phyloP scores from a whole-genome alignment of 1,284 basidiomycete species.

The Fistulina hepatica region DNA sequence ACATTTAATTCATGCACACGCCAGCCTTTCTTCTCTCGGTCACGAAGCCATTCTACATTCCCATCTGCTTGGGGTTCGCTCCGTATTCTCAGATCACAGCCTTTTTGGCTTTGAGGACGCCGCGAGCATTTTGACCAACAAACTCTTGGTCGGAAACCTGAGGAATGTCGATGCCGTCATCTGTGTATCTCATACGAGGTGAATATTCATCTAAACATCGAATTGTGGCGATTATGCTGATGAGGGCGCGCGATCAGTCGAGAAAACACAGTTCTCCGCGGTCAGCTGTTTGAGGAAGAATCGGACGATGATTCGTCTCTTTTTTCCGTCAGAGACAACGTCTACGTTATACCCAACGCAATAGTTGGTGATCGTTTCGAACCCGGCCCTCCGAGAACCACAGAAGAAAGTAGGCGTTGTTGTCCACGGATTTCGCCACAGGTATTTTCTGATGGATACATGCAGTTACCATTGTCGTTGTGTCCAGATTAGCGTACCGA shows the following conservation, averaged over 20 bases:
- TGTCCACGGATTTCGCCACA: no score
- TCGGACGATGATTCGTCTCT: slow-evolving; percentile 32
- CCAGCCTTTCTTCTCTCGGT: slow-evolving; percentile 79
- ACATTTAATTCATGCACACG: slow-evolving; percentile 87
- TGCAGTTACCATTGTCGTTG: slow-evolving; percentile 83
- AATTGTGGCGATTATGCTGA: slow-evolving; percentile 1
- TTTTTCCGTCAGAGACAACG: slow-evolving; percentile 46
- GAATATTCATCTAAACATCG: slow-evolving; percentile 17
- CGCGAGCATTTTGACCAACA: slow-evolving; percentile 94
- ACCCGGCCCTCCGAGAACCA: slow-evolving; percentile 42
- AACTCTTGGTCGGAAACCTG: slow-evolving; percentile 78
- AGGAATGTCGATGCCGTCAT: slow-evolving; percentile 90
- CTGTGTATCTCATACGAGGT: slow-evolving; percentile 97
- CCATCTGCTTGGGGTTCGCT: slow-evolving; percentile 72
- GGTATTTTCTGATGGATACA: no score
- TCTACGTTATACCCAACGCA: slow-evolving; percentile 92
- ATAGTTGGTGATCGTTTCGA: slow-evolving; percentile 82
- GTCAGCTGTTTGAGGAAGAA: slow-evolving; percentile 50
- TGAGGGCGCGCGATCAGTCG: slow-evolving; percentile 35
- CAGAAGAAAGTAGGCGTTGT: slow-evolving; percentile 42
- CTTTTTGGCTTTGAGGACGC: slow-evolving; percentile 95
- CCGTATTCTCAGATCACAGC: slow-evolving; percentile 95
- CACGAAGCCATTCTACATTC: slow-evolving; percentile 91
- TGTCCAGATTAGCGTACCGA: slow-evolving; percentile 93
- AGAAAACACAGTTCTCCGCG: slow-evolving; percentile 92